Conservation (phyloP, 2,329 filamentous ascomycete genomes). For the Neurospora sp. region DNA sequence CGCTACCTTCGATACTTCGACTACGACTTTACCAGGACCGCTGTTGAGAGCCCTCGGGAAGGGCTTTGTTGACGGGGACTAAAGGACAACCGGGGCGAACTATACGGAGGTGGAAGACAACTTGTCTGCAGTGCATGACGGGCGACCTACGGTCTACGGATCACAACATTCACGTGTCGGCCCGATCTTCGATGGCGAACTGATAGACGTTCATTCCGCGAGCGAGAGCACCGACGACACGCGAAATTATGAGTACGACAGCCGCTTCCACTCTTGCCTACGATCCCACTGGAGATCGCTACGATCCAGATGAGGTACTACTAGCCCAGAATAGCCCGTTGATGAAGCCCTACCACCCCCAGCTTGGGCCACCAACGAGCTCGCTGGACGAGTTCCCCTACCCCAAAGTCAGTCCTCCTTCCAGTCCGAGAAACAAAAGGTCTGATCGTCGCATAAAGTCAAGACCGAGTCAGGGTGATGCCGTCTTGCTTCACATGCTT, state of each 20-base stretch:
- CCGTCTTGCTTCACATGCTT: slow-evolving; percentile 56
- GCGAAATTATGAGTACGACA: slow-evolving; percentile 31
- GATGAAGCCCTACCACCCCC: slow-evolving; percentile 29
- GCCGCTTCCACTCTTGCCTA: slow-evolving; percentile 25
- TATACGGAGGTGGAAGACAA: neutral
- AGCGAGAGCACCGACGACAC: slow-evolving; percentile 20
- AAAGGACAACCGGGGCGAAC: neutral
- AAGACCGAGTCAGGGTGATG: slow-evolving; percentile 50
- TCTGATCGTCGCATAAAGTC: slow-evolving; percentile 45
- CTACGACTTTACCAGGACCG: neutral
- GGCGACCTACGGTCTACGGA: neutral
- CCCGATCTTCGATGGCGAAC: slow-evolving; percentile 22
- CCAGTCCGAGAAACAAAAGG: slow-evolving; percentile 31
- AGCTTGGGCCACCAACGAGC: slow-evolving; percentile 39
- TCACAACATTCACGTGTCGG: neutral
- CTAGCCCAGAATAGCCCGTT: slow-evolving; percentile 29
- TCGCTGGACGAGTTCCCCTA: slow-evolving; percentile 35
- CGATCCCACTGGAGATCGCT: slow-evolving; percentile 24
- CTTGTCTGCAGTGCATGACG: neutral
- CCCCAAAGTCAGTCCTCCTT: slow-evolving; percentile 33
- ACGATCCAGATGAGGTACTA: slow-evolving; percentile 34
- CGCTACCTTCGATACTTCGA: neutral
- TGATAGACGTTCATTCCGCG: slow-evolving; percentile 18
- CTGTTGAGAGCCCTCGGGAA: neutral
- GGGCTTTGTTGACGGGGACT: neutral